Evolutionary conservation across 805 yeast genomes (phyloP).

Genomic region (Yamadazyma sp.): DNA sequence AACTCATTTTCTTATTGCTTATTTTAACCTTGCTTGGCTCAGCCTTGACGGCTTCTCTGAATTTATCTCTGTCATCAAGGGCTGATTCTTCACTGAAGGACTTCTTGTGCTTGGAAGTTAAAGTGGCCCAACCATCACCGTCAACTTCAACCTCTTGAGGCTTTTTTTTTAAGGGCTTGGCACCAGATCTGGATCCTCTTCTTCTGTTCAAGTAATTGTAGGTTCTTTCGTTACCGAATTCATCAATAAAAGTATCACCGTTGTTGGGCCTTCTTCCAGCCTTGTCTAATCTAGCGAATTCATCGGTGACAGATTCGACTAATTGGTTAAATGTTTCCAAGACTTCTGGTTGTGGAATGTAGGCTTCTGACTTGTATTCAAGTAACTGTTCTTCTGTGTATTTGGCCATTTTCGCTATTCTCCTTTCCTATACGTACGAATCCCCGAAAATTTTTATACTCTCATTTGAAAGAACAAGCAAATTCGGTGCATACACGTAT

Average conservation of each 20-base stretch:
- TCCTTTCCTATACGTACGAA: background rate
- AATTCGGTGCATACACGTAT: too few relatives aligned
- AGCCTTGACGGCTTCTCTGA: conserved; percentile 47
- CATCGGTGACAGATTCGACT: conserved; percentile 61
- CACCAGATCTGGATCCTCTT: conserved; percentile 55
- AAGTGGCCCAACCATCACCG: conserved; percentile 83
- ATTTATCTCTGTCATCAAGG: conserved; percentile 45
- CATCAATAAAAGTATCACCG: conserved; percentile 48
- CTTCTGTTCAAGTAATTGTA: conserved; percentile 53
- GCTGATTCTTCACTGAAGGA: conserved; percentile 47
- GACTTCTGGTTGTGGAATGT: conserved; percentile 61
- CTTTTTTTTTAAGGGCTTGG: conserved; percentile 59
- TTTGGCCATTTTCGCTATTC: conserved; percentile 42
- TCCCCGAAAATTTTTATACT: conserved; percentile 12
- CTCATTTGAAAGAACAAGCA: too few relatives aligned
- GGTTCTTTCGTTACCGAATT: conserved; percentile 44
- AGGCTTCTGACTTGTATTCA: conserved; percentile 54
- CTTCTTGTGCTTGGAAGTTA: conserved; percentile 43
- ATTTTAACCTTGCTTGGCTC: conserved; percentile 56
- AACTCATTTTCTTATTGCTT: conserved; percentile 70
- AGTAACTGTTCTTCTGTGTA: conserved; percentile 74
- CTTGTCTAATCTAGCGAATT: conserved; percentile 29
- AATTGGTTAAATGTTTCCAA: conserved; percentile 63
- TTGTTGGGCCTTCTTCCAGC: conserved; percentile 27
- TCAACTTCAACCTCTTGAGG: conserved; percentile 55